phyloP scores from a whole-genome alignment of 306 rosid genomes.

The Vigna unguiculata region DNA sequence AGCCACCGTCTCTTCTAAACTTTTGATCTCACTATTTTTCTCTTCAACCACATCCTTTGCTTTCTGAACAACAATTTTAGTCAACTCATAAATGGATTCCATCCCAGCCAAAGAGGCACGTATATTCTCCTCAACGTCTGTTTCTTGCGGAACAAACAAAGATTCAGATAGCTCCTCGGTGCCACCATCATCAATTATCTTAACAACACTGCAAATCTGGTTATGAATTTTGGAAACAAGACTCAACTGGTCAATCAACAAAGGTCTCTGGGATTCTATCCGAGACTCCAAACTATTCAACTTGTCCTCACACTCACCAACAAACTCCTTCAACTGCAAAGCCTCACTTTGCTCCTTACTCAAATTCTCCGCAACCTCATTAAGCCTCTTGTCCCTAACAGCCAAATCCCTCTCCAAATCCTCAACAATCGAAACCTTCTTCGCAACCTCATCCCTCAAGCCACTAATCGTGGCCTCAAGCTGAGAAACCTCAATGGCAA shows the following conservation, averaged over 20 bases:
- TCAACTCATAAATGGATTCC: slow-evolving; percentile 82
- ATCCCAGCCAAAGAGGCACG: slow-evolving; percentile 94
- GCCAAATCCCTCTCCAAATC: slow-evolving; percentile 67
- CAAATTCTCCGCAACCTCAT: slow-evolving; percentile 62
- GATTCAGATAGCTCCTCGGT: slow-evolving; percentile 77
- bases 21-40: slow-evolving; percentile 65
- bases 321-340: slow-evolving; percentile 66
- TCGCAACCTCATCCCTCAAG: slow-evolving; percentile 82
- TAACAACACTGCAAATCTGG: slow-evolving; percentile 69
- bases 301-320: slow-evolving; percentile 71
- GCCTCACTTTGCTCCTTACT: slow-evolving; percentile 61
- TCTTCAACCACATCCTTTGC: slow-evolving; percentile 68
- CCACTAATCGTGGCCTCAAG: slow-evolving; percentile 85
- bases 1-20: slow-evolving; percentile 73
- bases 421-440: slow-evolving; percentile 60
- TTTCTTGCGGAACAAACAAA: slow-evolving; percentile 90
- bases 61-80: slow-evolving; percentile 66
- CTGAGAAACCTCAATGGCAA: slow-evolving; percentile 97
- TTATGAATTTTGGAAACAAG: slow-evolving; percentile 79
- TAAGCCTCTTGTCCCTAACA: slow-evolving; percentile 65
- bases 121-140: slow-evolving; percentile 81
- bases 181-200: slow-evolving; percentile 63
- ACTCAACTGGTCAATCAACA: slow-evolving; percentile 82
- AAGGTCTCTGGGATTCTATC: slow-evolving; percentile 71
- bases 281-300: slow-evolving; percentile 58